Evolutionary conservation across 1,284 basidiomycete genomes (phyloP).

Genomic region (Pterulicium gracile): DNA sequence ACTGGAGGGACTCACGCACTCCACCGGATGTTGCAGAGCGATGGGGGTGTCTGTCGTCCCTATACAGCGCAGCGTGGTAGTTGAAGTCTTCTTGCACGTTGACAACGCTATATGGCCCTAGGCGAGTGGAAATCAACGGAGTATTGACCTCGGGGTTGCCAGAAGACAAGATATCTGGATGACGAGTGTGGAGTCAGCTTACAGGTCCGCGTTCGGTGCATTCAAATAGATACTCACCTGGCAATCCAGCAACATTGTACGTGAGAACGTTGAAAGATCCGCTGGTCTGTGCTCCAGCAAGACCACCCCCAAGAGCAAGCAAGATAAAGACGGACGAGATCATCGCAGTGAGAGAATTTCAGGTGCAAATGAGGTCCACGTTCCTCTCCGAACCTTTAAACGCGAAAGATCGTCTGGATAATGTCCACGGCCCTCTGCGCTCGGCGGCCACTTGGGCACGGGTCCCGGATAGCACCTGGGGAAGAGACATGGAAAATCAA

Average conservation of each 20-base stretch:
- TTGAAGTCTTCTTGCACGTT: conserved; percentile 32
- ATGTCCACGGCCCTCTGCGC: too few relatives aligned
- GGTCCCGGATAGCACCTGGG: too few relatives aligned
- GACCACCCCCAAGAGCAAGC: too few relatives aligned
- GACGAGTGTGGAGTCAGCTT: not conserved
- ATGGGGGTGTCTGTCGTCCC: conserved; percentile 21
- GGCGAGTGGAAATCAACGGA: conserved; percentile 20
- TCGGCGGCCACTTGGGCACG: too few relatives aligned
- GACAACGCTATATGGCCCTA: conserved; percentile 22
- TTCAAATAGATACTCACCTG: conserved; percentile 1
- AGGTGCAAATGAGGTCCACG: too few relatives aligned
- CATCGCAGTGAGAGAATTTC: too few relatives aligned
- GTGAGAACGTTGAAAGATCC: conserved; percentile 10
- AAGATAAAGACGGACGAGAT: too few relatives aligned
- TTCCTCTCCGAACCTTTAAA: too few relatives aligned
- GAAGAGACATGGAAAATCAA: too few relatives aligned
- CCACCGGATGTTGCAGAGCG: conserved; percentile 22
- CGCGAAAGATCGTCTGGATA: too few relatives aligned
- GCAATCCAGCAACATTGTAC: conserved; percentile 11
- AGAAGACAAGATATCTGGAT: conserved; percentile 16
- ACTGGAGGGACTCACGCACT: not conserved
- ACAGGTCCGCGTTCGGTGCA: not conserved
- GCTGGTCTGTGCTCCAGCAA: conserved; percentile 1
- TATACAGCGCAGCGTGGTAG: conserved; percentile 25
- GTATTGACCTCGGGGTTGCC: conserved; percentile 21